Base-by-base conservation (phyloP, 768 basidiomycete genomes). In the Kwoniella newhampshirensis region DNA sequence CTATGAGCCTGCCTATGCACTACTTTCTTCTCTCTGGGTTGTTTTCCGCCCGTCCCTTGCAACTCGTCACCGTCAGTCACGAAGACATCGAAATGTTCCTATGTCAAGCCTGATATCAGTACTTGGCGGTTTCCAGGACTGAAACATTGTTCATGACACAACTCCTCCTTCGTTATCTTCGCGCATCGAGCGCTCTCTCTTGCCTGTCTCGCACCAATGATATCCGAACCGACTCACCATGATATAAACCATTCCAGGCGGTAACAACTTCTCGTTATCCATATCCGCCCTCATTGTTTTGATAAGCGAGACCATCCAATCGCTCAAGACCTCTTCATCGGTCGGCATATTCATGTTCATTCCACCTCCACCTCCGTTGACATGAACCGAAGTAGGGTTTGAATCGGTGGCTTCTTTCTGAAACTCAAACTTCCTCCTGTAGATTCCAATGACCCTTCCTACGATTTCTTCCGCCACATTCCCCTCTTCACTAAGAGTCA, bases 241-340 rank as follows among this genome's bases (percentile, higher is more conserved):
- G 25, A 69, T 64, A 53, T 74, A 74, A 4, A 70, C 66, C 18
- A 28, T 54, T 13, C 76, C 77, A 1, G 77, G 73, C 1, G 76
- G 76, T 46, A 70, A 76, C 21, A 78, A 67, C 62, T 78, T 78
- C n/a, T 74, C 75, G 46, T 68, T 73, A 56, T 74, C 69, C 68
- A 75, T 77, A 59, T 73, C 70, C 13, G 77, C 77, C 12, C 75
- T 37, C 63, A 79, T 71, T 6, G 78, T 78, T 64, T 73, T 77
- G 51, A 73, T 66, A 20, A 79, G 45, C 13, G 59, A 61, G 61
- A 68, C 66, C 46, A 77, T 62, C 76, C 77, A 78, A 45, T 77
- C 72, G 42, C 64, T 63, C 18, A 75, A 47, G 13, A 44, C 49
- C 43, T 72, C 61, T 35, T 70, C 73, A 18, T 67, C 65, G 11